These are phyloP conservation scores for Wallacemonas sp. DNA, from an alignment of 208 protist genomes.

Conservation along the genomic window DNA sequence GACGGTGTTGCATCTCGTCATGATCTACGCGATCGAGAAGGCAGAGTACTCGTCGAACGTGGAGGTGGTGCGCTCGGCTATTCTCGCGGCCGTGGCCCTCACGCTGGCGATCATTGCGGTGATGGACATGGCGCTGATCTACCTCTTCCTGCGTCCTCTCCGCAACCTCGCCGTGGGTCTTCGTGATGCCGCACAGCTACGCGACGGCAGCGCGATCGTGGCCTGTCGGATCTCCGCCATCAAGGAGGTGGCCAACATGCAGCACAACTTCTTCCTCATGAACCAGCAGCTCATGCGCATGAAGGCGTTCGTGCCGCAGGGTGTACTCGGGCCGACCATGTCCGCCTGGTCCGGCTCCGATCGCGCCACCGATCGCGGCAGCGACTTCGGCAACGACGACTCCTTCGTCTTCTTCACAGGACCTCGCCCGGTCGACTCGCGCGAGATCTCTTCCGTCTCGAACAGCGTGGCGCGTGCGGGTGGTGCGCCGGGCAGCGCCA, in stretches of 20 bases:
- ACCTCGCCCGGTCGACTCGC: slow-evolving; percentile 6
- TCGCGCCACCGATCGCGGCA: neutral
- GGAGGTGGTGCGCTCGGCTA: slow-evolving; percentile 8
- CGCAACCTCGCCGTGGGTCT: slow-evolving; percentile 33
- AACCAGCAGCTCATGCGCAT: slow-evolving; percentile 56
- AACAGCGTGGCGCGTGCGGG: neutral
- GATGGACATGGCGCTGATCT: slow-evolving; percentile 34
- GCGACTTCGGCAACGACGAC: slow-evolving; percentile 13
- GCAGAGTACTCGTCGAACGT: slow-evolving; percentile 21
- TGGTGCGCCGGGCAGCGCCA: neutral
- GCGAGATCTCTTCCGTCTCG: slow-evolving; percentile 8
- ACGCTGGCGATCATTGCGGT: slow-evolving; percentile 27
- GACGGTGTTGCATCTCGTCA: slow-evolving; percentile 18
- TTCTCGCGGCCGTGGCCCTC: slow-evolving; percentile 20
- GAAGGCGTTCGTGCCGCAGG: slow-evolving; percentile 54
- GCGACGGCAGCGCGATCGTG: slow-evolving; percentile 32
- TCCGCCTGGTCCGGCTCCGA: slow-evolving; percentile 4
- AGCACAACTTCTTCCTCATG: slow-evolving; percentile 47
- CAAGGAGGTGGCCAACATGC: slow-evolving; percentile 53
- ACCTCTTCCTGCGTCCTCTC: slow-evolving; percentile 45
- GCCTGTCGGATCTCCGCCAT: slow-evolving; percentile 27
- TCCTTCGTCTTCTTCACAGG: slow-evolving; percentile 10
- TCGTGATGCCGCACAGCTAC: slow-evolving; percentile 34
- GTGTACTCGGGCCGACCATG: slow-evolving; percentile 27
- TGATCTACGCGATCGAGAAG: slow-evolving; percentile 17